Evolutionary conservation across 176 grass and related monocot species (phyloP).

Genomic region (Avena eriantha): DNA sequence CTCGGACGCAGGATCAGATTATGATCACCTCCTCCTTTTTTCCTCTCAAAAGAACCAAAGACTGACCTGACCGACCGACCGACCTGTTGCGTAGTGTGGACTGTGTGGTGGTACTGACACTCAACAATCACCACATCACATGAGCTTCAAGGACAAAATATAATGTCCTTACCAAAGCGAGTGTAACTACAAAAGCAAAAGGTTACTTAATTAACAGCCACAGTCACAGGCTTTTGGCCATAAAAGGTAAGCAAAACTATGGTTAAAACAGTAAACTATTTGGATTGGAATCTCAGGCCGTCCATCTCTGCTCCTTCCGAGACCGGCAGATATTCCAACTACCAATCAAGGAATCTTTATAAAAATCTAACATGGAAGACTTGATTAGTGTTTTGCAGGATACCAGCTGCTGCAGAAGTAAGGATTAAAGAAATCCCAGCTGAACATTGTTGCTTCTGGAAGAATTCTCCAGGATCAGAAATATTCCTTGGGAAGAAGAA

Average conservation of each 20-base stretch:
- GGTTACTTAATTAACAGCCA: slow-evolving; percentile 2
- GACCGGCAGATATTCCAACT: slow-evolving; percentile 47
- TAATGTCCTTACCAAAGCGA: slow-evolving; percentile 19
- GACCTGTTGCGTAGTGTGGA: neutral
- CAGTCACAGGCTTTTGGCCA: slow-evolving; percentile 31
- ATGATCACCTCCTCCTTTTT: slow-evolving; percentile 11
- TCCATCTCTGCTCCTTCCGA: slow-evolving; percentile 1
- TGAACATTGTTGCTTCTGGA: slow-evolving; percentile 33
- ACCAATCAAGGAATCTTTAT: slow-evolving; percentile 18
- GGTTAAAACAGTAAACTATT: neutral
- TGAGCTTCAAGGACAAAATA: neutral
- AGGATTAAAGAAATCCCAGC: neutral
- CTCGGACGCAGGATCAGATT: slow-evolving; percentile 15
- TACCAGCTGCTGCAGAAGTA: neutral
- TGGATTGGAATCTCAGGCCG: slow-evolving; percentile 8
- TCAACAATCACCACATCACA: neutral
- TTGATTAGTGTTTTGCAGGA: neutral
- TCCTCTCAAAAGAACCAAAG: slow-evolving; percentile 58
- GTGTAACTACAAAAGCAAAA: slow-evolving; percentile 24
- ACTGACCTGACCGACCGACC: slow-evolving; percentile 28
- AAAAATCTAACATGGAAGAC: neutral
- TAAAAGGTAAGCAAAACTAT: neutral
- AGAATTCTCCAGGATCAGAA: slow-evolving; percentile 31
- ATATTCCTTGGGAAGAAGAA: slow-evolving; percentile 17
- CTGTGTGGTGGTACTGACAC: neutral